A percentile compares a stretch with the other conserved stretches of the same genome.
These are phyloP conservation scores for Lentinula boryana DNA, from an alignment of 768 basidiomycete species.

Conservation along the genomic window DNA sequence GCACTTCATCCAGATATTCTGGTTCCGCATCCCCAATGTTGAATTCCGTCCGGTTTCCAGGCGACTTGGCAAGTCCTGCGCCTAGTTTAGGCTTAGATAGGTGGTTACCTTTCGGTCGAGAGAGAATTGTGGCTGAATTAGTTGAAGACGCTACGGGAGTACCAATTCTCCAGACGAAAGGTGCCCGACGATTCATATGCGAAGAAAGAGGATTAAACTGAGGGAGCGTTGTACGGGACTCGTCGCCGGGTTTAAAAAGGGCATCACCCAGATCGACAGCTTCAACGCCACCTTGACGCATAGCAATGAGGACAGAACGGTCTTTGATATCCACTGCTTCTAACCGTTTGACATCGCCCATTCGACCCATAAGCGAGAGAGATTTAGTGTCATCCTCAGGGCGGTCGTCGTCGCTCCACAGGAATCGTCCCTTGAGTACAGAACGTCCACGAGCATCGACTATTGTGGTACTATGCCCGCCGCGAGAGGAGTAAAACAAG, in stretches of 20 bases:
- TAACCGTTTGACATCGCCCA: slow-evolving; percentile 79
- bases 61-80: slow-evolving; percentile 39
- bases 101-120: slow-evolving; percentile 17
- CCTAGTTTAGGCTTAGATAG: slow-evolving; percentile 44
- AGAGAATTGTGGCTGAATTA: slow-evolving; percentile 30
- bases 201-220: slow-evolving; percentile 59
- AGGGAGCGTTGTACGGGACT: slow-evolving; percentile 68
- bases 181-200: slow-evolving; percentile 60
- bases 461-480: slow-evolving; percentile 83
- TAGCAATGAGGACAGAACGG: slow-evolving; percentile 73
- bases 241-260: slow-evolving; percentile 71
- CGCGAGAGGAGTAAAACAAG: slow-evolving; percentile 82
- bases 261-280: slow-evolving; percentile 78
- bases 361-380: slow-evolving; percentile 30
- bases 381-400: slow-evolving; percentile 32
- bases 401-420: slow-evolving; percentile 70
- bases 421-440: slow-evolving; percentile 72
- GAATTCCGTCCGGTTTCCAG: slow-evolving; percentile 44
- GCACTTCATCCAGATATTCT: slow-evolving; percentile 61
- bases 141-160: slow-evolving; percentile 49
- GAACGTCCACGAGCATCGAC: slow-evolving; percentile 84
- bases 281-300: slow-evolving; percentile 84
- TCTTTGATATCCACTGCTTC: slow-evolving; percentile 78
- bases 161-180: slow-evolving; percentile 83
- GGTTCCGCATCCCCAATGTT: slow-evolving; percentile 44